Evolutionary conservation across 129 eudicot species (phyloP), one percentile per base, ranked within the genome.

Genomic region (Solidago caesia): DNA sequence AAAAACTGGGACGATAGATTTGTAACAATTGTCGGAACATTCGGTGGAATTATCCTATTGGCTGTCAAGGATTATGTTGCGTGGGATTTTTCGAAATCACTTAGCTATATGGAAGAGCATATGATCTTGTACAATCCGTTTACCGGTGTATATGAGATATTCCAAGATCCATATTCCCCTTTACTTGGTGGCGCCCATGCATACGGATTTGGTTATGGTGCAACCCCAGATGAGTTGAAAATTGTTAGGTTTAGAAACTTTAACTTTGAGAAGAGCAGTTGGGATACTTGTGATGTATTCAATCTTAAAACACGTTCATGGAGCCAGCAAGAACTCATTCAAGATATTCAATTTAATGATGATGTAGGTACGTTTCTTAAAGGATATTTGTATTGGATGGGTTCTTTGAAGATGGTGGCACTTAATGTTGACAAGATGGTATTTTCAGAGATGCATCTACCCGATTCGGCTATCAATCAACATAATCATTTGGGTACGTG

Each of bases 181-280:
- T 2, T 29, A 2, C 2, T 3, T 21, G 4, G 8, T 9, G 10
- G 0, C 51, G 7, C 5, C 0, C 8, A 25, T 13, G 3, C 1
- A 27, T 61, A 3, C 26, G 77, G 60, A 60, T 46, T 27, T 27
- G 77, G 47, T 4, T 45, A 73, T 46, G 60, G 77, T 13, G 77
- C 45, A 29, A 69, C 60, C 14, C n/a, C 25, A 25, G 47, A 73
- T 46, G 61, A 73, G 33, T 9, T 26, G n/a, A 73, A 45, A 12
- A 60, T 65, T 7, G 27, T 65, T 65, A 3, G 52, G 44, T 65
- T 65, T 43, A 16, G 70, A 41, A 2, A 4, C 44, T 26, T 4
- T 2, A 29, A 16, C 4, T 2, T 5, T 15, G 0, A 0, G 4
- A 0, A 8, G 9, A 6, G 2, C 44, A 29, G 1, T 10, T 27